Percentiles rank a stretch among this genome's conserved stretches.
These are phyloP conservation scores for Calonectria crousiana DNA, from an alignment of 2,329 filamentous ascomycete species.

Conservation along the genomic window DNA sequence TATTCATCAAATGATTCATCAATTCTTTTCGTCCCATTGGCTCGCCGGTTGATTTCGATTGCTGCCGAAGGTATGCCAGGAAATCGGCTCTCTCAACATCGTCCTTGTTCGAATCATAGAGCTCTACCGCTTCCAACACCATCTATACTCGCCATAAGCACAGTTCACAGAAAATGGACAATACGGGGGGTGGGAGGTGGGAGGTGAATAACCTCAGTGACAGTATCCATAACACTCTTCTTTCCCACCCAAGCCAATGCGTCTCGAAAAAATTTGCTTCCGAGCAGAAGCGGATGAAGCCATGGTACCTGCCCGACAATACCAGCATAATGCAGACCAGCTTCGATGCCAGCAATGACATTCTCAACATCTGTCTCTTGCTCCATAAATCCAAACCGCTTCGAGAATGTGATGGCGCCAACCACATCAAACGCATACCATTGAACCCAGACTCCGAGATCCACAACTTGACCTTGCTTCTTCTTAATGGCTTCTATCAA, in stretches of 20 bases:
- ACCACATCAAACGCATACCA: constrained; percentile 76
- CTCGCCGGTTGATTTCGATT: neutral
- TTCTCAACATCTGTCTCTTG: constrained; percentile 71
- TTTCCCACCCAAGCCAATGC: neutral
- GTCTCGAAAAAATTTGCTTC: neutral
- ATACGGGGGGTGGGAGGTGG: neutral
- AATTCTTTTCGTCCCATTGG: neutral
- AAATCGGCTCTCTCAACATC: neutral
- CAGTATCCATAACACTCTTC: neutral
- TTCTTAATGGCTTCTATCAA: neutral
- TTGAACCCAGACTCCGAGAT: constrained; percentile 43
- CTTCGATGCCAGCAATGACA: constrained; percentile 56
- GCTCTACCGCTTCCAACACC: neutral
- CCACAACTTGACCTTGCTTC: neutral
- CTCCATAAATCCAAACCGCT: constrained; percentile 72
- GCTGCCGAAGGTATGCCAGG: neutral
- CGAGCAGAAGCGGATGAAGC: constrained; percentile 31
- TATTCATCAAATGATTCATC: constrained; percentile 1
- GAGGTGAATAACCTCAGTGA: neutral
- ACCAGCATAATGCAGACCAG: constrained; percentile 44
- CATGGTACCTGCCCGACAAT: constrained; percentile 38
- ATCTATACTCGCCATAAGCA: neutral
- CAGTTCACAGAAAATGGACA: neutral
- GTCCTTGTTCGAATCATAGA: neutral
- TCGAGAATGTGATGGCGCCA: constrained; percentile 70